Conservation (phyloP, 1,284 basidiomycete genomes). For the Wolfiporia cocos region DNA sequence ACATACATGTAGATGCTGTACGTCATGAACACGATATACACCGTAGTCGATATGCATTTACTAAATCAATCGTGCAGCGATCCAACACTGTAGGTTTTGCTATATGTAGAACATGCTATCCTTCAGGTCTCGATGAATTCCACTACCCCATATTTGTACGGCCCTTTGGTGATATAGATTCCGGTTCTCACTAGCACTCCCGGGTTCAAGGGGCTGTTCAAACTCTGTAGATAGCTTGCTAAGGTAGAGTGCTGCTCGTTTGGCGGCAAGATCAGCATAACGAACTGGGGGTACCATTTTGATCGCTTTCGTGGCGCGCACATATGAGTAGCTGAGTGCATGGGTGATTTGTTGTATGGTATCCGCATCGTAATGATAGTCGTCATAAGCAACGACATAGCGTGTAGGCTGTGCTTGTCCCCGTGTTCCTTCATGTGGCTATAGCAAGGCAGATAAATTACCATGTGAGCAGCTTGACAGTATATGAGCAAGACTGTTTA, state of each 20-base stretch:
- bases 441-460: not conserved
- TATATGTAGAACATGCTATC: constrained; percentile 72
- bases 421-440: not conserved
- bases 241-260: not conserved
- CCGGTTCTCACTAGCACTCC: constrained; percentile 27
- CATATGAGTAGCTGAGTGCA: constrained; percentile 60
- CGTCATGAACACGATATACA: not conserved
- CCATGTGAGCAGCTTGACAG: not conserved
- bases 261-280: constrained; percentile 73
- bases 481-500: not conserved
- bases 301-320: constrained; percentile 71
- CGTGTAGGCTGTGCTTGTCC: not conserved
- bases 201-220: not conserved
- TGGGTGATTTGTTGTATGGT: constrained; percentile 31
- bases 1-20: not conserved
- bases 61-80: too few relatives aligned
- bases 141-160: constrained; percentile 50
- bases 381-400: not conserved
- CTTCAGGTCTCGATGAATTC: constrained; percentile 51
- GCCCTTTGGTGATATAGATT: constrained; percentile 25
- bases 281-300: constrained; percentile 71
- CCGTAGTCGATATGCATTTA: too few relatives aligned
- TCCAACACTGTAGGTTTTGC: constrained; percentile 13
- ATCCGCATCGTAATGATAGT: not conserved
- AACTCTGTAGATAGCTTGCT: not conserved